Evolutionary conservation across 2,329 filamentous ascomycete genomes (phyloP), one percentile per base, ranked within the genome.

Genomic region (Gyromitra esculenta): DNA sequence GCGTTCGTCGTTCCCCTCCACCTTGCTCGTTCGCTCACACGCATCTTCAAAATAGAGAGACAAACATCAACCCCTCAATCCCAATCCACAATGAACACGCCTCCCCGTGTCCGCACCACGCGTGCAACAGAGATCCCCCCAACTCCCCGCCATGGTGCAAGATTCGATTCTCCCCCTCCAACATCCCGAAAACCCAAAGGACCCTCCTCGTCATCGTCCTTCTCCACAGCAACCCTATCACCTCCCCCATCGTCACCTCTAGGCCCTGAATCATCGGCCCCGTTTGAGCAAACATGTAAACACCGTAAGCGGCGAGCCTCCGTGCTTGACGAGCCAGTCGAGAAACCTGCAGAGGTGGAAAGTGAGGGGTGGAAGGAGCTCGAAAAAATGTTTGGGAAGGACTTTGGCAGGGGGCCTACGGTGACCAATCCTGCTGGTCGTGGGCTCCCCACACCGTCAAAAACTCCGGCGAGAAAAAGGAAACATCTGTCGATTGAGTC

Each of bases 371-470:
- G 73, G 45, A 78, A 81, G 41, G 60, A 79, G 79, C 66, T 77
- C 11, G 76, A 78, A 52, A 66, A 75, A 48, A 71, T 52, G 76
- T 73, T 77, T 43, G 76, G 73, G n/a, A 73, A 68, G 50, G 66
- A 78, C 39, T 64, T 71, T 63, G 76, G 70, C 11, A 60, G 45
- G 15, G 57, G 78, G 18, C 77, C 72, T 50, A 77, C 76, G 48
- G 64, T 79, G 39, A 79, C 60, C 39, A 67, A 80, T 45, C 81
- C 83, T 70, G 86, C 50, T 54, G 50, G 85, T 78, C 91, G 92
- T 18, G 78, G 77, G 87, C 88, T 94, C 59, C 91, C 91, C 15
- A 95, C 92, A 1, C 92, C 92, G 1, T 88, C 89, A 79, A 94
- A 94, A 85, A 95, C 92, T 1, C 92, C 90, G 0, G 82, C 87